Conservation (phyloP, 2,329 filamentous ascomycete genomes). For the Bipolaris victoriae region DNA sequence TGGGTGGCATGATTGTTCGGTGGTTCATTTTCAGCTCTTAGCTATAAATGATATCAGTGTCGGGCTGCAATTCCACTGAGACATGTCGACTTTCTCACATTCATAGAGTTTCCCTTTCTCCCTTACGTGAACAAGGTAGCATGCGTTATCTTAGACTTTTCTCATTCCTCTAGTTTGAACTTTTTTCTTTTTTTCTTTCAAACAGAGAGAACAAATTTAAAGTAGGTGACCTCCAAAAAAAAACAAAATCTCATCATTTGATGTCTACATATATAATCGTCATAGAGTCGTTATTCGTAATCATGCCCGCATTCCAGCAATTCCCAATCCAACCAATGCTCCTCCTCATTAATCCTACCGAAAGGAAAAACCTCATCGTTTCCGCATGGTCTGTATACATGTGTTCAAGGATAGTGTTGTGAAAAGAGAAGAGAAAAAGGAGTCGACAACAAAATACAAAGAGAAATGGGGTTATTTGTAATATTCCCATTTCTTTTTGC, state of each 20-base stretch:
- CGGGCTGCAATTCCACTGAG: too few relatives aligned
- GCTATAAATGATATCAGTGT: too few relatives aligned
- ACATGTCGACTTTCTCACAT: too few relatives aligned
- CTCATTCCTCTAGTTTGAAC: background rate
- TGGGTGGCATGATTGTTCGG: too few relatives aligned
- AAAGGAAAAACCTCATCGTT: background rate
- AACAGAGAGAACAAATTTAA: background rate
- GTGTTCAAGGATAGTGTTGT: background rate
- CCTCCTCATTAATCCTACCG: background rate
- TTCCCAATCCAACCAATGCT: background rate
- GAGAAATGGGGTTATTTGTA: constrained; percentile 3
- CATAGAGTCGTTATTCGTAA: constrained; percentile 14
- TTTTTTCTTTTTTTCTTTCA: background rate
- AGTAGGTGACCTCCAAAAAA: background rate
- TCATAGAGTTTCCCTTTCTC: too few relatives aligned
- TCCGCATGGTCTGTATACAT: background rate
- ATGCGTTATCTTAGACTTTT: too few relatives aligned
- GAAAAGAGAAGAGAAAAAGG: background rate
- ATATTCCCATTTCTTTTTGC: background rate
- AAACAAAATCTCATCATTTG: constrained; percentile 3
- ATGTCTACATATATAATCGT: constrained; percentile 15
- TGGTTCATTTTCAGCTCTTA: too few relatives aligned
- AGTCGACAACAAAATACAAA: background rate
- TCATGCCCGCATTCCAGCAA: background rate
- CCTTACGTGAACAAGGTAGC: too few relatives aligned